These are phyloP conservation scores for Jimgerdemannia flammicorona DNA, from an alignment of 192 early-diverging fungal genomes.

Conservation along the genomic window DNA sequence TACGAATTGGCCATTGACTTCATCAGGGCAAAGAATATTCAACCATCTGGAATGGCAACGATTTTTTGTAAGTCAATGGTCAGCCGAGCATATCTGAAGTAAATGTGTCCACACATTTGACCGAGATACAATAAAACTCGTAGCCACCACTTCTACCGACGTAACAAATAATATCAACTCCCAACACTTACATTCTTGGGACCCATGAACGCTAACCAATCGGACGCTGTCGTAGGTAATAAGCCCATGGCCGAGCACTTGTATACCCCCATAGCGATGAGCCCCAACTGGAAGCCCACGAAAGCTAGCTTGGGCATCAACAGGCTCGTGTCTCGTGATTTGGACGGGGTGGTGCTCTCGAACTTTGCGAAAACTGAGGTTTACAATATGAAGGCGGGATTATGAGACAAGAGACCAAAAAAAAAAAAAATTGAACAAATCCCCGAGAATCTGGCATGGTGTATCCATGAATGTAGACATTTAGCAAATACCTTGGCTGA, in stretches of 20 bases:
- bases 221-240: slow-evolving; percentile 85
- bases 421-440: not conserved
- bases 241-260: slow-evolving; percentile 93
- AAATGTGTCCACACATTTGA: too few species aligned
- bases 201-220: slow-evolving; percentile 94
- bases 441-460: too few species aligned
- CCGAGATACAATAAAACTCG: too few species aligned
- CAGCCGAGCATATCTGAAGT: too few species aligned
- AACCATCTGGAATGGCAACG: too few species aligned
- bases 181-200: slow-evolving; percentile 51
- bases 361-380: slow-evolving; percentile 71
- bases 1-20: too few species aligned
- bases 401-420: too few species aligned
- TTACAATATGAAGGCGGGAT: too few species aligned
- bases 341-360: slow-evolving; percentile 49
- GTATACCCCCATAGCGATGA: slow-evolving; percentile 84
- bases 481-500: slow-evolving; percentile 52
- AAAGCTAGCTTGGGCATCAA: slow-evolving; percentile 79
- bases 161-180: slow-evolving; percentile 1
- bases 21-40: too few species aligned
- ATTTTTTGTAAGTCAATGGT: too few species aligned
- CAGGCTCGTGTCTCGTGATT: slow-evolving; percentile 44
- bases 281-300: slow-evolving; percentile 76
- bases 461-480: not conserved
- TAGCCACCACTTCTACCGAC: too few species aligned